phyloP scores from a whole-genome alignment of 2,329 filamentous ascomycete genomes.

The Phoma sp. region DNA sequence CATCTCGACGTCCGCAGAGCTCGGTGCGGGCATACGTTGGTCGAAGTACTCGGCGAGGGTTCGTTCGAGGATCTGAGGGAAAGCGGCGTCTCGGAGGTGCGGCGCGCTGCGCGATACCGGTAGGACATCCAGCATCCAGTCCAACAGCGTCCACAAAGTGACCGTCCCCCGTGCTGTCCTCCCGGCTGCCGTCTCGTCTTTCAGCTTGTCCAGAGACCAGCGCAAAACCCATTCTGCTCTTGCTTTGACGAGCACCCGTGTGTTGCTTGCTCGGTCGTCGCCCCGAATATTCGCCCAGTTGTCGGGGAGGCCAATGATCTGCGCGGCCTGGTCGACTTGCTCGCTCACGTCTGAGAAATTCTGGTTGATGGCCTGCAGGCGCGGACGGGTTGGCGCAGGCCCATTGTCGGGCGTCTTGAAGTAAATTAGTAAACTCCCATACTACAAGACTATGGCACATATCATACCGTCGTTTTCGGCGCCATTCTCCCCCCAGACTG shows the following conservation, averaged over 20 bases:
- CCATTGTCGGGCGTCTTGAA: constrained; percentile 18
- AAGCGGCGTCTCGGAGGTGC: constrained; percentile 72
- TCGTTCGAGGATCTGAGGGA: constrained; percentile 69
- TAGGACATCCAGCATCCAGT: constrained; percentile 67
- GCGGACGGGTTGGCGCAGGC: constrained; percentile 42
- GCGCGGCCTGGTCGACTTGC: constrained; percentile 49
- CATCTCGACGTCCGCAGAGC: constrained; percentile 17
- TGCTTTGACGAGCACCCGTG: constrained; percentile 30
- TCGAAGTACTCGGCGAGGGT: constrained; percentile 63
- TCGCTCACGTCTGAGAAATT: constrained; percentile 44
- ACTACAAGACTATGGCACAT: accelerated
- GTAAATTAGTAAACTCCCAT: not conserved
- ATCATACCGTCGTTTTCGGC: constrained; percentile 23
- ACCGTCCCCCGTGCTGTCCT: constrained; percentile 50
- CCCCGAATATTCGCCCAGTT: constrained; percentile 30
- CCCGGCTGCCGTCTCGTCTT: constrained; percentile 45
- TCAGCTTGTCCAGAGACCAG: constrained; percentile 69
- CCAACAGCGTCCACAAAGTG: constrained; percentile 65
- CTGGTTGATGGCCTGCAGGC: constrained; percentile 49
- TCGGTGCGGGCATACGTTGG: constrained; percentile 4
- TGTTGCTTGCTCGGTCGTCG: constrained; percentile 14
- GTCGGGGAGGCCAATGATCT: constrained; percentile 48
- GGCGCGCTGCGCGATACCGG: constrained; percentile 72
- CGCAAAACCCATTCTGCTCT: constrained; percentile 70
- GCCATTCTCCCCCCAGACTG: constrained; percentile 30